Conservation (phyloP, 257 asterid genomes). For the Gentiana macrophylla region DNA sequence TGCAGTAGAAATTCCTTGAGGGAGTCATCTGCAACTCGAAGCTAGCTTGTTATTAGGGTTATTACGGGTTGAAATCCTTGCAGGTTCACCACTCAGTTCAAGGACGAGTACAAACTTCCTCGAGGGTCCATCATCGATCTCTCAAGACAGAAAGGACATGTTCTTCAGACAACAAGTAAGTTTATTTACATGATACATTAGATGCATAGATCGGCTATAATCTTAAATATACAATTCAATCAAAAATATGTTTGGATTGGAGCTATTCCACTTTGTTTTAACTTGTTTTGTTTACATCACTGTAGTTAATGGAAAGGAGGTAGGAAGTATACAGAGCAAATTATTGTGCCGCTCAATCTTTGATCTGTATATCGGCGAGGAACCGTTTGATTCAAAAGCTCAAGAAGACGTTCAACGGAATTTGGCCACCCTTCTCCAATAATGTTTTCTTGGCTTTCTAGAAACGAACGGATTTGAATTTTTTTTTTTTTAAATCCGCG, state of each 20-base stretch:
- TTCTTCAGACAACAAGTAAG: conserved; percentile 76
- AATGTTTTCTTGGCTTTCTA: conserved; percentile 4
- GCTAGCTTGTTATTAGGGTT: no score
- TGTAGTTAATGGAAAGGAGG: conserved; percentile 81
- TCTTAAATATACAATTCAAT: background rate
- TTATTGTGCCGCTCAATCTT: conserved; percentile 59
- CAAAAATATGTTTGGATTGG: background rate
- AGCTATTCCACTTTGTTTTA: background rate
- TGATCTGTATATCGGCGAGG: conserved; percentile 79
- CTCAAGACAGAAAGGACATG: conserved; percentile 48
- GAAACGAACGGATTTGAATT: no score
- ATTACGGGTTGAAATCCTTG: no score
- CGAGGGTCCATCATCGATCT: conserved; percentile 71
- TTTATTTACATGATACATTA: conserved; percentile 4
- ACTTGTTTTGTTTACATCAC: background rate
- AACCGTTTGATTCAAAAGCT: conserved; percentile 82
- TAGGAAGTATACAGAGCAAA: conserved; percentile 82
- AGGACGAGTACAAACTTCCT: conserved; percentile 76
- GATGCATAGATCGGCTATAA: background rate
- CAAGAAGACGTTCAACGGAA: conserved; percentile 56
- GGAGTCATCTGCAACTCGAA: no score
- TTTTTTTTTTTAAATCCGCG: no score
- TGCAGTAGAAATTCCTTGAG: no score
- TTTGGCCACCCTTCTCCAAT: conserved; percentile 55
- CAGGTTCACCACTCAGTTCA: conserved; percentile 86